These are phyloP conservation scores for Ceratocystis diversiconidia DNA, from an alignment of 2,329 filamentous ascomycete genomes.

Conservation along the genomic window DNA sequence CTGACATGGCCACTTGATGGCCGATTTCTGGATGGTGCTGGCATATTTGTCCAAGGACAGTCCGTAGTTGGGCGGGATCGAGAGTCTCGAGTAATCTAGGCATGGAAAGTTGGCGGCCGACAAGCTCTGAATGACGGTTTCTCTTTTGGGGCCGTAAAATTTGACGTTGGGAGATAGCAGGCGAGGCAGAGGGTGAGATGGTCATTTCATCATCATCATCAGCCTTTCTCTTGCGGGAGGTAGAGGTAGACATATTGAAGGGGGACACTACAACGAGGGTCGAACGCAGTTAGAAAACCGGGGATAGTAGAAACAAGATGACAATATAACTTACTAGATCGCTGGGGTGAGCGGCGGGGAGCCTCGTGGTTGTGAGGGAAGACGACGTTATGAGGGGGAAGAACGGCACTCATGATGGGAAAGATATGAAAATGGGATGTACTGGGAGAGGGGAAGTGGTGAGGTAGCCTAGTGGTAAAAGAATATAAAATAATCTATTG, in stretches of 20 bases:
- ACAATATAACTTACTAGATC: conserved; percentile 35
- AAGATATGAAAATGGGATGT: too few species aligned
- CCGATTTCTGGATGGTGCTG: conserved; percentile 76
- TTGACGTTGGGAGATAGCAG: conserved; percentile 54
- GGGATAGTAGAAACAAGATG: neutral
- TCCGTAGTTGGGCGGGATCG: conserved; percentile 68
- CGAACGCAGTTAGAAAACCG: neutral
- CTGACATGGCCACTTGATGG: conserved; percentile 67
- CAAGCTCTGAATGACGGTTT: conserved; percentile 48
- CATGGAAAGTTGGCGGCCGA: conserved; percentile 40
- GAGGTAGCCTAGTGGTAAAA: neutral
- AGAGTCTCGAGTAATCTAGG: conserved; percentile 85
- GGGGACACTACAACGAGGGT: conserved; percentile 26
- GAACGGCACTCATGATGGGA: conserved; percentile 46
- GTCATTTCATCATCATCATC: conserved; percentile 81
- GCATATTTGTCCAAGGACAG: conserved; percentile 80
- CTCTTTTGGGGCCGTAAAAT: conserved; percentile 55
- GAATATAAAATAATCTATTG: conserved; percentile 9
- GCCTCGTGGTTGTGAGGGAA: conserved; percentile 47
- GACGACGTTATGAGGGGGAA: conserved; percentile 40
- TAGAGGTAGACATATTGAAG: conserved; percentile 34
- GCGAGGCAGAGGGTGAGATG: conserved; percentile 71
- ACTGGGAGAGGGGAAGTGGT: neutral
- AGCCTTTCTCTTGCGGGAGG: conserved; percentile 69
- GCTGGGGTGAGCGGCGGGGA: conserved; percentile 38